Base-by-base conservation (phyloP, 192 early-diverging fungal genomes). In the Umbelopsis sp. region DNA sequence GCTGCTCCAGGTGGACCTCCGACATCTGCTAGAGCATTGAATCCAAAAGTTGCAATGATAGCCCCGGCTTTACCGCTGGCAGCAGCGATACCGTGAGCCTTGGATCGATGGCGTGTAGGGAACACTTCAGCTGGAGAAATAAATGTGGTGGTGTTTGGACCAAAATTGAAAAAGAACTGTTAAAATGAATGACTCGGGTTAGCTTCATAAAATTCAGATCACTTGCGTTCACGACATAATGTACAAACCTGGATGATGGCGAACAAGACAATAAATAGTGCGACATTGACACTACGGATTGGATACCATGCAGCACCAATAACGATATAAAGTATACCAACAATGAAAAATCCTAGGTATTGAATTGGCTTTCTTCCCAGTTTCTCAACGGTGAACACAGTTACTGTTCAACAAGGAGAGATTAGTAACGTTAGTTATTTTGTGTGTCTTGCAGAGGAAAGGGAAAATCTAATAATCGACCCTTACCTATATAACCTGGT, bases 351-450 rank as follows among this genome's bases (percentile, higher is more conserved):
- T 44, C 96, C 96, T 59, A 91, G 78, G 56, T 92, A 85, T 78
- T 96, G 94, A 74, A 98, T 98, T 20, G 80, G 87, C 71, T 92
- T 94, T 76, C 96, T 92, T 66, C 96, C 96, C 21, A 91, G 54
- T 51, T 79, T 75, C 69, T 98, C 96, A 44, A 98, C 87, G 24
- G 89, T 80, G 68, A 89, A 87, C 56, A 98, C 94, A 20, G 91
- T 82, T 59, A 93, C 81, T 92, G 91, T 95, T 89, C 94, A 96
- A 29, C 94, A 94, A 31, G 96, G 96, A 9, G 11, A 44, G 5
- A 20, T 16, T 49, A 49, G 47, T 49, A 17, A 49, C 11, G 20
- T 21, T 17, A 49, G 47, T 49, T 16, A 4, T 4, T 49, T 9
- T 49, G n/a, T n/a, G n/a, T n/a, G n/a, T 12, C 16, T 9, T 49